phyloP scores from a whole-genome alignment of 1,284 basidiomycete species.

The Bjerkandera adusta region DNA sequence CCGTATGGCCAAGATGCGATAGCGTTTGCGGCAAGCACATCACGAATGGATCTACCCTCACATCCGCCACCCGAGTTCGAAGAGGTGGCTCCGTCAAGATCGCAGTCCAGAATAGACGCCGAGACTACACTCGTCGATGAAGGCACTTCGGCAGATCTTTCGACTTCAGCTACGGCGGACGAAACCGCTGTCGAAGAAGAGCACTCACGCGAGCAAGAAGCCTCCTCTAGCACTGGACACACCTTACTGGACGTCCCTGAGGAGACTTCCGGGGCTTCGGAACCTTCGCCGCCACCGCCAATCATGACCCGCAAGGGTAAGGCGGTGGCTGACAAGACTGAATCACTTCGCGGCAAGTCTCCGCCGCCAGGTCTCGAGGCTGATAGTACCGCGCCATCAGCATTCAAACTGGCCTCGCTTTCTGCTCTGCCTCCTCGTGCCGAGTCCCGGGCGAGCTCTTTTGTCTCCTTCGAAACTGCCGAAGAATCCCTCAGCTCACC shows the following conservation, averaged over 20 bases:
- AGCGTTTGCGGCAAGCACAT: constrained; percentile 36
- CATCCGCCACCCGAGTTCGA: constrained; percentile 38
- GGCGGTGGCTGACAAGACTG: not conserved
- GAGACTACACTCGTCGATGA: not conserved
- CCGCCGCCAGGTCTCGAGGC: not conserved
- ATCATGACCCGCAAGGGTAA: too few species aligned
- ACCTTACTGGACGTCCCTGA: constrained; percentile 9
- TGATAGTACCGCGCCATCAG: constrained; percentile 25
- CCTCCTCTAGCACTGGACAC: constrained; percentile 7
- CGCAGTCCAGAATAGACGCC: not conserved
- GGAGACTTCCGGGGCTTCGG: not conserved
- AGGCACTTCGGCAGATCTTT: too few species aligned
- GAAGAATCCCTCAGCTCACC: constrained; percentile 23
- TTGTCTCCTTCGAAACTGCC: constrained; percentile 31
- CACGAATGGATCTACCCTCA: constrained; percentile 29
- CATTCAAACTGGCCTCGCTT: constrained; percentile 23
- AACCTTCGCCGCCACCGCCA: not conserved
- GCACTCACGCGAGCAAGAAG: not conserved
- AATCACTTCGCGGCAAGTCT: not conserved
- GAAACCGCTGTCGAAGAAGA: constrained; percentile 1
- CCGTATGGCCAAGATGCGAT: constrained; percentile 51
- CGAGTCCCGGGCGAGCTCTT: constrained; percentile 31
- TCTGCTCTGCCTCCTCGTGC: constrained; percentile 14
- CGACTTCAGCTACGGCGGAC: too few species aligned
- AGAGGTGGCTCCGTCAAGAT: constrained; percentile 16